Percentiles rank a stretch among this genome's conserved stretches.
Conservation (phyloP, 805 yeast genomes). For the Spathaspora boniae region DNA sequence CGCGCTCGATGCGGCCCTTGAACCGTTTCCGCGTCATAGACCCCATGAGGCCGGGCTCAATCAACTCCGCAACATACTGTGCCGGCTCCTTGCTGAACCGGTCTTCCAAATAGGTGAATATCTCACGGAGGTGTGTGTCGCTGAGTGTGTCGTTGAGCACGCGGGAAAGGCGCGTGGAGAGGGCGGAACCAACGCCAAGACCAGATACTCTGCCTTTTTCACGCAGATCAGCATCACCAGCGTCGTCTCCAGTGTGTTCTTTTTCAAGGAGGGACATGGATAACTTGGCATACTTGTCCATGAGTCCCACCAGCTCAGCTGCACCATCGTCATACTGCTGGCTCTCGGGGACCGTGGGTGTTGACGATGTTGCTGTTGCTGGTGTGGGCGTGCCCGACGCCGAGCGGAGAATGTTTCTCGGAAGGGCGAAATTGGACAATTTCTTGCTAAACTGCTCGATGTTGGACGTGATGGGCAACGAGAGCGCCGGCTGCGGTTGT, state of each 20-base stretch:
- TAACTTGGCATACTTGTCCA: constrained; percentile 44
- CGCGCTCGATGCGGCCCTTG: constrained; percentile 58
- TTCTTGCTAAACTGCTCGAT: constrained; percentile 32
- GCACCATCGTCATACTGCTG: constrained; percentile 11
- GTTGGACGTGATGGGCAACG: constrained; percentile 37
- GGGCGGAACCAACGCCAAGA: constrained; percentile 12
- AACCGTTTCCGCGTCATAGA: constrained; percentile 58
- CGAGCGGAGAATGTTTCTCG: constrained; percentile 27
- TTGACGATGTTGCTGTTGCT: constrained; percentile 2
- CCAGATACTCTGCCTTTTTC: background rate
- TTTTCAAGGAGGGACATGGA: constrained; percentile 39
- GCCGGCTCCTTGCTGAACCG: constrained; percentile 23
- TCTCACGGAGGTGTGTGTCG: constrained; percentile 33
- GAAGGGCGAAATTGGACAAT: constrained; percentile 30
- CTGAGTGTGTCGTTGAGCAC: constrained; percentile 45
- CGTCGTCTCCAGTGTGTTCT: constrained; percentile 7
- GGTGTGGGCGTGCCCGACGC: background rate
- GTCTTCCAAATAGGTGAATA: constrained; percentile 28
- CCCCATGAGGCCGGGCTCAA: constrained; percentile 52
- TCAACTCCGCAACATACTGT: constrained; percentile 27
- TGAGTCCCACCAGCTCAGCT: too few relatives aligned
- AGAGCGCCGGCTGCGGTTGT: constrained; percentile 42
- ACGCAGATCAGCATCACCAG: background rate
- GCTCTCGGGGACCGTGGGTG: constrained; percentile 7
- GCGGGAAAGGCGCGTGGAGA: constrained; percentile 46